Percentiles rank a stretch among this genome's conserved stretches.
phyloP scores from a whole-genome alignment of 2,329 filamentous ascomycete genomes.

The Xylaria hypoxylon region DNA sequence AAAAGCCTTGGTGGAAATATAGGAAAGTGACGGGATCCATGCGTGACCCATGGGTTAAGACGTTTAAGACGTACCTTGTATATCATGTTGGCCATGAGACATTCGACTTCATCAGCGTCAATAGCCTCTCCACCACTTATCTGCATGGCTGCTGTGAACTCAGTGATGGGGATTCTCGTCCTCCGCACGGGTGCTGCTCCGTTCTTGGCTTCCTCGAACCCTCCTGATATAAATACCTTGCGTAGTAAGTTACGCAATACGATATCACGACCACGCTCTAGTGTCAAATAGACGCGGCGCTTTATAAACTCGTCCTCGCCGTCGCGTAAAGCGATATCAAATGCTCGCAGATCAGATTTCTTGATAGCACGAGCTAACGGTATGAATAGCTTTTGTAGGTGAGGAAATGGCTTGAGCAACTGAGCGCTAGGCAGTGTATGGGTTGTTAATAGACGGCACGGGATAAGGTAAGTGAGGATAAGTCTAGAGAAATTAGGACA shows the following conservation, averaged over 20 bases:
- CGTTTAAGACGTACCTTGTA: conserved; percentile 83
- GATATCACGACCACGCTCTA: conserved; percentile 92
- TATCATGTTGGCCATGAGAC: conserved; percentile 93
- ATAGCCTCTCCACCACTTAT: conserved; percentile 75
- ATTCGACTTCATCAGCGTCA: conserved; percentile 95
- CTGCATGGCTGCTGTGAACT: conserved; percentile 87
- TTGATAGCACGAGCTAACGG: conserved; percentile 84
- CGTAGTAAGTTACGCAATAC: conserved; percentile 90
- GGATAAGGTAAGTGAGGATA: conserved; percentile 94
- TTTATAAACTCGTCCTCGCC: conserved; percentile 95
- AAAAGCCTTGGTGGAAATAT: background rate
- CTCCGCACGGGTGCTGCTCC: conserved; percentile 71
- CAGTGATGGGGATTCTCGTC: conserved; percentile 82
- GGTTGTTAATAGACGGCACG: conserved; percentile 88
- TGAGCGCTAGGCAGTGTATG: conserved; percentile 81
- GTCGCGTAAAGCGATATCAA: conserved; percentile 82
- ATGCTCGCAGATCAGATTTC: conserved; percentile 82
- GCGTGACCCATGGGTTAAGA: background rate
- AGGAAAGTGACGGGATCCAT: conserved; percentile 6
- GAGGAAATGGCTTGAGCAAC: conserved; percentile 80
- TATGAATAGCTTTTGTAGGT: conserved; percentile 80
- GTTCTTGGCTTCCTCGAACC: conserved; percentile 82
- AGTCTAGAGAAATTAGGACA: conserved; percentile 63
- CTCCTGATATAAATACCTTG: conserved; percentile 88
- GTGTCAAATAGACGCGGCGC: conserved; percentile 90